Conservation (phyloP, 208 protist genomes). For the Wallacemonas sp. region DNA sequence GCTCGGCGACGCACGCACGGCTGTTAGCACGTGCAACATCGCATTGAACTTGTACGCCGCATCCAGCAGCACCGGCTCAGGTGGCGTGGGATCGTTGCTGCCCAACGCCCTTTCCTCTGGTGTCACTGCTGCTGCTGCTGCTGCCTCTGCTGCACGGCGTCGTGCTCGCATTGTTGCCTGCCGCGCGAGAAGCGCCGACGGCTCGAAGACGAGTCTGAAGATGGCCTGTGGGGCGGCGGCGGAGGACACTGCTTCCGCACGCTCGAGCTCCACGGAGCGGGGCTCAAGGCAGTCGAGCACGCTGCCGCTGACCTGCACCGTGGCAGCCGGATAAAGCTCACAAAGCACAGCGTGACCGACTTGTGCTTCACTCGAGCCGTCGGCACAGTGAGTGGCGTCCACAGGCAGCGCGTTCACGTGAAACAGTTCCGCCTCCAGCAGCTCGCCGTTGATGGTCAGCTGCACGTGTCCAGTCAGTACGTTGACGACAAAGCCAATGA, state of each 20-base stretch:
- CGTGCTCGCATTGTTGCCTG: neutral
- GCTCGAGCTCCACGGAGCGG: no score
- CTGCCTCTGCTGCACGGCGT: neutral
- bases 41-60: conserved; percentile 17
- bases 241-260: no score
- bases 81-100: no score
- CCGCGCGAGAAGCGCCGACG: conserved; percentile 4
- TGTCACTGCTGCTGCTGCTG: neutral
- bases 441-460: conserved; percentile 37
- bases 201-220: conserved; percentile 27
- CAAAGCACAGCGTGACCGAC: no score
- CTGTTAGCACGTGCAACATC: conserved; percentile 18
- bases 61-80: conserved; percentile 5
- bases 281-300: conserved; percentile 7
- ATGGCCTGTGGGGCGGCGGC: conserved; percentile 3
- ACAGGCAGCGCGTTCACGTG: conserved; percentile 13
- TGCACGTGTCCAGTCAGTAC: conserved; percentile 9
- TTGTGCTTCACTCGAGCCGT: no score
- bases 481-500: conserved; percentile 22
- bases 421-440: conserved; percentile 16
- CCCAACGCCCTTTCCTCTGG: no score
- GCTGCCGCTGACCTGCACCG: conserved; percentile 3
- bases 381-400: no score
- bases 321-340: conserved; percentile 1
- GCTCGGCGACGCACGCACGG: conserved; percentile 15